Conservation (phyloP, 2,329 filamentous ascomycete species). For the Calonectria henricotiae region DNA sequence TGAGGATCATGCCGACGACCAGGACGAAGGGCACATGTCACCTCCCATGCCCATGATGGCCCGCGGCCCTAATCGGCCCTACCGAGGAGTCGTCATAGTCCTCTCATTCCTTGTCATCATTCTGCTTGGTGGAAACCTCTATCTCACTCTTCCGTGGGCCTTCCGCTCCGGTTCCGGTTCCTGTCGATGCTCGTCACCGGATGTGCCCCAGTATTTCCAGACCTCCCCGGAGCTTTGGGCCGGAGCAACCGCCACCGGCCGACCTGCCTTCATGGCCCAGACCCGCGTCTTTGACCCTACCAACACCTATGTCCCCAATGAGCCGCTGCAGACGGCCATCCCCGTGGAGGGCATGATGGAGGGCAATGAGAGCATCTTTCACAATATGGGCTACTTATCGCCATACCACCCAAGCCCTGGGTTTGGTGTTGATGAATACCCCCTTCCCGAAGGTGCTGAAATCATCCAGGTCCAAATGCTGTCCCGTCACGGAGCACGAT, state of each 20-base stretch:
- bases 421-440: slow-evolving; percentile 82
- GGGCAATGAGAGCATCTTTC: slow-evolving; percentile 78
- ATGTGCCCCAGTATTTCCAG: slow-evolving; percentile 76
- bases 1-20: slow-evolving; percentile 47
- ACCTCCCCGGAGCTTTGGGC: slow-evolving; percentile 73
- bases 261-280: slow-evolving; percentile 80
- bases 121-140: slow-evolving; percentile 59
- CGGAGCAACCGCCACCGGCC: slow-evolving; percentile 81
- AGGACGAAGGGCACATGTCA: slow-evolving; percentile 42
- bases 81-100: slow-evolving; percentile 54
- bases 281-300: slow-evolving; percentile 79
- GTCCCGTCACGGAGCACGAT: slow-evolving; percentile 81
- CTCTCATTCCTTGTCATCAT: slow-evolving; percentile 58
- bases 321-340: slow-evolving; percentile 80
- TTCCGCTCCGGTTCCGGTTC: slow-evolving; percentile 50
- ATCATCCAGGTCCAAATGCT: slow-evolving; percentile 82
- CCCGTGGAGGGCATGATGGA: slow-evolving; percentile 75
- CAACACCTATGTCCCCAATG: slow-evolving; percentile 77
- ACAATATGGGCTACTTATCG: slow-evolving; percentile 77
- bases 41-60: slow-evolving; percentile 40
- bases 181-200: slow-evolving; percentile 56
- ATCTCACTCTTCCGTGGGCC: slow-evolving; percentile 56
- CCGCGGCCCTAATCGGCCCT: slow-evolving; percentile 50
- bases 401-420: slow-evolving; percentile 82
- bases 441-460: slow-evolving; percentile 76